These are phyloP conservation scores for Neoboletus subvelutipes DNA, from an alignment of 768 basidiomycete genomes.

Conservation along the genomic window DNA sequence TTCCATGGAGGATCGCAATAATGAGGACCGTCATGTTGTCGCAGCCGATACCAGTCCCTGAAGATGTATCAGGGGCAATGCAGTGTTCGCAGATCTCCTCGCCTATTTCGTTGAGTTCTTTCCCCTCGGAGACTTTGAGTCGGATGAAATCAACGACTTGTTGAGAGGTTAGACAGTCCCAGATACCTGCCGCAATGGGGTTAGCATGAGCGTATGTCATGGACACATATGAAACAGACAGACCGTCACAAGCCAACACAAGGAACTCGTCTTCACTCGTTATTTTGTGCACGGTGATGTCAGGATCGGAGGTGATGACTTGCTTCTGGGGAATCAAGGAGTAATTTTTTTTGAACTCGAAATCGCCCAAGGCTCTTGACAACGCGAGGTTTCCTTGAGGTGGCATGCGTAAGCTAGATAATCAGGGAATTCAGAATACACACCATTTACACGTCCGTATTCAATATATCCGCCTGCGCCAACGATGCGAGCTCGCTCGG, in stretches of 20 bases:
- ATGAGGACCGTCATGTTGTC: slow-evolving; percentile 99
- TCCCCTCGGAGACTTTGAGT: slow-evolving; percentile 75
- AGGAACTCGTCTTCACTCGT: slow-evolving; percentile 94
- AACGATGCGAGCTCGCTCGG: slow-evolving; percentile 81
- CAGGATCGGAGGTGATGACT: slow-evolving; percentile 93
- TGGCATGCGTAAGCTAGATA: neutral
- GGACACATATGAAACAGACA: slow-evolving; percentile 18
- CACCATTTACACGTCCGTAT: slow-evolving; percentile 95
- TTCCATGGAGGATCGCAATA: slow-evolving; percentile 82
- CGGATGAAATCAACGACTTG: slow-evolving; percentile 90
- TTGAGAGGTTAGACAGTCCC: slow-evolving; percentile 95
- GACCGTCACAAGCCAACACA: slow-evolving; percentile 96
- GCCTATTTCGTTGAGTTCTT: slow-evolving; percentile 77
- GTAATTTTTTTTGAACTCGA: slow-evolving; percentile 97
- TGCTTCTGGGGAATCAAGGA: slow-evolving; percentile 81
- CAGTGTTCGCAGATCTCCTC: slow-evolving; percentile 92
- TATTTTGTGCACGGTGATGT: slow-evolving; percentile 78
- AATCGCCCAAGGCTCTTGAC: slow-evolving; percentile 94
- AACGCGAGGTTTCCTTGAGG: slow-evolving; percentile 86
- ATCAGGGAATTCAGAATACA: slow-evolving; percentile 11
- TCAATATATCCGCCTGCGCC: slow-evolving; percentile 95
- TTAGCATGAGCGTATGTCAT: slow-evolving; percentile 3
- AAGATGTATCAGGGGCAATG: slow-evolving; percentile 89
- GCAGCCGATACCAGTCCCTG: slow-evolving; percentile 91
- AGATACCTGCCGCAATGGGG: slow-evolving; percentile 68